Conservation (phyloP, 2,329 filamentous ascomycete species). For the Seiridium cupressi region DNA sequence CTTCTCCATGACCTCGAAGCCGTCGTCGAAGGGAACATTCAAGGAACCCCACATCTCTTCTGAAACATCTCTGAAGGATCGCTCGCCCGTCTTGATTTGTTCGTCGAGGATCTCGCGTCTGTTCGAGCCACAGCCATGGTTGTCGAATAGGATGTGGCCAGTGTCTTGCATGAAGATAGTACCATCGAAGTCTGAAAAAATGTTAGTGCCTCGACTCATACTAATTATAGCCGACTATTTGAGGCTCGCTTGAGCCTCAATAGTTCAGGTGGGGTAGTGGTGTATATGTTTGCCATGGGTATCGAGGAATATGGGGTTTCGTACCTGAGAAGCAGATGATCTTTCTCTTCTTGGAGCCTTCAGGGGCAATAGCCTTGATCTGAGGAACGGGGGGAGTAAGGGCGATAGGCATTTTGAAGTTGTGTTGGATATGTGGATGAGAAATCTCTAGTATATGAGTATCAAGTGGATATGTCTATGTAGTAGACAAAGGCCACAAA, state of each 20-base stretch:
- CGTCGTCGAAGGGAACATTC: slow-evolving; percentile 65
- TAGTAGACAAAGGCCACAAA: background rate
- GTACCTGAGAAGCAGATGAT: slow-evolving; percentile 58
- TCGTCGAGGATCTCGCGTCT: slow-evolving; percentile 56
- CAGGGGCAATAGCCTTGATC: slow-evolving; percentile 25
- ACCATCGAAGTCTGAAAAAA: slow-evolving; percentile 61
- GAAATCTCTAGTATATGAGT: background rate
- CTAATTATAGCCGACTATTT: too few relatives aligned
- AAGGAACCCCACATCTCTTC: slow-evolving; percentile 71
- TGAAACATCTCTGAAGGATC: slow-evolving; percentile 67
- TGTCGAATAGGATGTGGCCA: slow-evolving; percentile 67
- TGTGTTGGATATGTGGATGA: background rate
- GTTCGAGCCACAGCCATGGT: slow-evolving; percentile 59
- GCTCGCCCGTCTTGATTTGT: slow-evolving; percentile 63
- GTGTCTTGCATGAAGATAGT: slow-evolving; percentile 73
- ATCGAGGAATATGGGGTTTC: slow-evolving; percentile 7
- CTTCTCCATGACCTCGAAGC: slow-evolving; percentile 63
- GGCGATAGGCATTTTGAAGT: slow-evolving; percentile 33
- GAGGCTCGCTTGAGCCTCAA: too few relatives aligned
- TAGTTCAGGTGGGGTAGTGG: too few relatives aligned
- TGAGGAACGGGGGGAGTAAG: slow-evolving; percentile 27
- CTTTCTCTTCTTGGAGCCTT: slow-evolving; percentile 47
- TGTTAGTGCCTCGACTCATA: slow-evolving; percentile 12
- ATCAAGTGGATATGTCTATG: background rate
- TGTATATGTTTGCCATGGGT: too few relatives aligned